phyloP scores from a whole-genome alignment of 2,329 filamentous ascomycete genomes.

The Pestalotiopsis sp. region DNA sequence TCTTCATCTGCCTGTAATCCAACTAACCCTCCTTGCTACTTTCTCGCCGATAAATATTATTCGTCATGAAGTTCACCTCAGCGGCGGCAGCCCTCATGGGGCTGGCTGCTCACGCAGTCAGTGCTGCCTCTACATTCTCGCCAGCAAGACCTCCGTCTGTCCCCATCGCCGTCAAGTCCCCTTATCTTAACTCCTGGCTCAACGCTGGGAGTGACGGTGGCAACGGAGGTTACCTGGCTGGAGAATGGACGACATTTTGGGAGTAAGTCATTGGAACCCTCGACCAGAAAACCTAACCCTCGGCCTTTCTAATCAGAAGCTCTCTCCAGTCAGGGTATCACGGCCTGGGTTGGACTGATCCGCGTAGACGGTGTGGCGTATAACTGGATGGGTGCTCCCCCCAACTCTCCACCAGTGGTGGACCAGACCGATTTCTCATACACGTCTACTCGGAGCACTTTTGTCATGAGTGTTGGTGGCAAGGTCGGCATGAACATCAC shows the following conservation, averaged over 20 bases:
- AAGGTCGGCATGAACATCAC: constrained; percentile 67
- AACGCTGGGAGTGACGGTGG: constrained; percentile 62
- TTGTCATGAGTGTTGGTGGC: constrained; percentile 65
- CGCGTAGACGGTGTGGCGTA: constrained; percentile 66
- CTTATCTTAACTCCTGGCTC: constrained; percentile 75
- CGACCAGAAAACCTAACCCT: background rate
- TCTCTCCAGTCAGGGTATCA: constrained; percentile 49
- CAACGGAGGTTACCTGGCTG: constrained; percentile 68
- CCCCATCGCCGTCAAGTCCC: constrained; percentile 73
- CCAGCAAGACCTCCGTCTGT: constrained; percentile 69
- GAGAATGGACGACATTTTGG: constrained; percentile 72
- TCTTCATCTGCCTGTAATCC: background rate
- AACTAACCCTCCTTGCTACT: background rate
- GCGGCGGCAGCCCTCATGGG: constrained; percentile 27
- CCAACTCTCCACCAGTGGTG: constrained; percentile 47
- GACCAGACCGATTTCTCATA: constrained; percentile 69
- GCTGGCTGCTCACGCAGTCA: constrained; percentile 28
- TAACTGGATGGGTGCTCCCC: constrained; percentile 68
- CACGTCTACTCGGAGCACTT: constrained; percentile 72
- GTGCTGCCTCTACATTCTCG: constrained; percentile 56
- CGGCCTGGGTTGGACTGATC: constrained; percentile 71
- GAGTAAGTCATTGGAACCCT: constrained; percentile 48
- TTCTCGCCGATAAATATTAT: constrained; percentile 22
- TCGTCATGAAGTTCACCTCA: constrained; percentile 28
- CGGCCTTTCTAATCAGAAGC: constrained; percentile 17